phyloP scores from a whole-genome alignment of 192 early-diverging fungal genomes.

The Backusella liffmaniae region DNA sequence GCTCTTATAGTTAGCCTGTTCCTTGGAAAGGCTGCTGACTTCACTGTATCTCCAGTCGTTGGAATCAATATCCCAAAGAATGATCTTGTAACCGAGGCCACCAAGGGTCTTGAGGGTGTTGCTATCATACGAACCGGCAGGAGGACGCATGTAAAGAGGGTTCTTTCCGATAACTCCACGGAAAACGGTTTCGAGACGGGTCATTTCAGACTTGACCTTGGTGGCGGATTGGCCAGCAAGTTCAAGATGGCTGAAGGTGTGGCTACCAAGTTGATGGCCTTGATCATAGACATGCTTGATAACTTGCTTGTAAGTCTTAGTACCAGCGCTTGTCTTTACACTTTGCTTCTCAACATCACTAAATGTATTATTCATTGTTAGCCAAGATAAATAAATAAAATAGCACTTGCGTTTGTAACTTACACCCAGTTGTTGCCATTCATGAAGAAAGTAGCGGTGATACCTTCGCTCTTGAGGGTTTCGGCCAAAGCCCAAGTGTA shows the following conservation, averaged over 20 bases:
- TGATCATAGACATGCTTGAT: constrained; percentile 16
- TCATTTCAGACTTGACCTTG: constrained; percentile 21
- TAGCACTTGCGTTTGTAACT: constrained; percentile 1
- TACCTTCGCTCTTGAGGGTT: constrained; percentile 11
- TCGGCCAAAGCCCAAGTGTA: constrained; percentile 27
- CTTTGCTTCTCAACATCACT: constrained; percentile 20
- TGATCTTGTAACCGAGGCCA: constrained; percentile 39
- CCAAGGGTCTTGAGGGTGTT: constrained; percentile 29
- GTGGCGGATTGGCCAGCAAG: constrained; percentile 15
- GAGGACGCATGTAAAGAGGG: constrained; percentile 47
- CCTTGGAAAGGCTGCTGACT: constrained; percentile 15
- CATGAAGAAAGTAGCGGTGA: constrained; percentile 67
- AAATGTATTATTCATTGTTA: neutral
- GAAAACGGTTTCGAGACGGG: constrained; percentile 11
- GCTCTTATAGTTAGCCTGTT: constrained; percentile 11
- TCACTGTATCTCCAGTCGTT: constrained; percentile 32
- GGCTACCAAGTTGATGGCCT: constrained; percentile 35
- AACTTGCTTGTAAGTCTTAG: constrained; percentile 20
- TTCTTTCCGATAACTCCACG: constrained; percentile 18
- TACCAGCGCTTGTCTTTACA: constrained; percentile 2
- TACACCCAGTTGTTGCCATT: constrained; percentile 59
- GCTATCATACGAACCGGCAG: constrained; percentile 42
- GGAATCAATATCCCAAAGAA: constrained; percentile 46
- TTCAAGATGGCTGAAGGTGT: constrained; percentile 23
- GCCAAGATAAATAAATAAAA: neutral